Conservation (phyloP, 805 yeast genomes). For the Hanseniaspora valbyensis region DNA sequence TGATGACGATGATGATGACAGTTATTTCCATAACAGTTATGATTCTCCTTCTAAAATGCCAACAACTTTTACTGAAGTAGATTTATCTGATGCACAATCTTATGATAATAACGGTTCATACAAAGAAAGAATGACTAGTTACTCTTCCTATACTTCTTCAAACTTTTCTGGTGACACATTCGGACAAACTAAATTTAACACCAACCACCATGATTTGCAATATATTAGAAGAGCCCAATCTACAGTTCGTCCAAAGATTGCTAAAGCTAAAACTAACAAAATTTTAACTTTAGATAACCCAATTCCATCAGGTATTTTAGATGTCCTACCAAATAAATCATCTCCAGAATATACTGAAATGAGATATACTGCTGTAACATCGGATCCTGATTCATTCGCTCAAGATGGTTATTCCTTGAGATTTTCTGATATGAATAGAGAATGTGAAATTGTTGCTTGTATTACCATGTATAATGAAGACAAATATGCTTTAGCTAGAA, state of each 20-base stretch:
- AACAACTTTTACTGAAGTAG: conserved; percentile 15
- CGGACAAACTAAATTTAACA: conserved; percentile 30
- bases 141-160: conserved; percentile 21
- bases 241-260: conserved; percentile 57
- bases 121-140: conserved; percentile 22
- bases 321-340: conserved; percentile 76
- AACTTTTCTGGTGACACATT: conserved; percentile 28
- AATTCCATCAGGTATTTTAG: conserved; percentile 76
- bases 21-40: conserved; percentile 21
- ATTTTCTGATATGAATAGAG: conserved; percentile 76
- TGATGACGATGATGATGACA: conserved; percentile 27
- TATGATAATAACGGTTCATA: conserved; percentile 17
- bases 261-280: conserved; percentile 58
- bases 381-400: conserved; percentile 79
- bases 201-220: conserved; percentile 29
- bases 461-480: conserved; percentile 97
- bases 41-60: conserved; percentile 16
- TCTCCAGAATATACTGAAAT: conserved; percentile 89
- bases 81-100: conserved; percentile 16
- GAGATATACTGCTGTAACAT: conserved; percentile 95
- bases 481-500: conserved; percentile 78
- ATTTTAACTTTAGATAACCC: conserved; percentile 81
- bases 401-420: conserved; percentile 74
- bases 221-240: conserved; percentile 49
- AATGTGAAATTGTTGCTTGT: conserved; percentile 83